These are phyloP conservation scores for Millerozyma miso DNA, from an alignment of 805 yeast genomes.

Conservation along the genomic window DNA sequence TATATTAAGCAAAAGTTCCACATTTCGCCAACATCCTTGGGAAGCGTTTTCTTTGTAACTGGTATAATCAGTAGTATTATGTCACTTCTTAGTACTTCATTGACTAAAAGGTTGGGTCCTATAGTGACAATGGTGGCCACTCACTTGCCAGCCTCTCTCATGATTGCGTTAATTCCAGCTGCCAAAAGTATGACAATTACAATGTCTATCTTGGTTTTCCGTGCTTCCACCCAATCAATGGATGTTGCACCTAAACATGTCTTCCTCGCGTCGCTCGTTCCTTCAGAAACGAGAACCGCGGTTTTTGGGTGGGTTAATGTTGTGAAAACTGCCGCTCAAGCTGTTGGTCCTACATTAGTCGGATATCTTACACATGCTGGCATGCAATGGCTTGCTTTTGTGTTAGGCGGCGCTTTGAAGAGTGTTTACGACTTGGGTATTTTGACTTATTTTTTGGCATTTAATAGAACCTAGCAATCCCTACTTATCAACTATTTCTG, in stretches of 20 bases:
- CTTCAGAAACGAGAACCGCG: constrained; percentile 38
- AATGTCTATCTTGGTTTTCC: constrained; percentile 25
- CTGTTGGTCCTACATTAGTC: constrained; percentile 39
- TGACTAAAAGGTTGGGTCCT: constrained; percentile 43
- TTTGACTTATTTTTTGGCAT: constrained; percentile 21
- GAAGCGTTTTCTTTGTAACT: constrained; percentile 36
- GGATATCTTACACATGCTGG: constrained; percentile 35
- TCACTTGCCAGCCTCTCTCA: constrained; percentile 40
- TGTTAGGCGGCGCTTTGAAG: constrained; percentile 38
- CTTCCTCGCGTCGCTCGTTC: constrained; percentile 38
- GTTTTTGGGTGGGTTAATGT: constrained; percentile 44
- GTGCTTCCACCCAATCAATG: constrained; percentile 43
- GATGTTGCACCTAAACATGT: constrained; percentile 48
- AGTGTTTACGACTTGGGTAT: constrained; percentile 39
- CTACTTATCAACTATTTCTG: too few species aligned
- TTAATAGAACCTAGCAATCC: constrained; percentile 9
- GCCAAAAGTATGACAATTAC: constrained; percentile 30
- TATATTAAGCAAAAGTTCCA: constrained; percentile 36
- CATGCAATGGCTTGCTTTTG: constrained; percentile 40
- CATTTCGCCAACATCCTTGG: constrained; percentile 31
- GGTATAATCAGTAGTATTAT: constrained; percentile 36
- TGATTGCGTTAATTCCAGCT: constrained; percentile 35
- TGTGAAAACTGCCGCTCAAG: constrained; percentile 38
- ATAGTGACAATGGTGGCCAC: constrained; percentile 42
- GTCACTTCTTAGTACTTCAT: constrained; percentile 39